Percentiles rank a stretch among this genome's conserved stretches.
phyloP scores from a whole-genome alignment of 352 stramenopile genomes.

The Phytopythium chamaehyphon region DNA sequence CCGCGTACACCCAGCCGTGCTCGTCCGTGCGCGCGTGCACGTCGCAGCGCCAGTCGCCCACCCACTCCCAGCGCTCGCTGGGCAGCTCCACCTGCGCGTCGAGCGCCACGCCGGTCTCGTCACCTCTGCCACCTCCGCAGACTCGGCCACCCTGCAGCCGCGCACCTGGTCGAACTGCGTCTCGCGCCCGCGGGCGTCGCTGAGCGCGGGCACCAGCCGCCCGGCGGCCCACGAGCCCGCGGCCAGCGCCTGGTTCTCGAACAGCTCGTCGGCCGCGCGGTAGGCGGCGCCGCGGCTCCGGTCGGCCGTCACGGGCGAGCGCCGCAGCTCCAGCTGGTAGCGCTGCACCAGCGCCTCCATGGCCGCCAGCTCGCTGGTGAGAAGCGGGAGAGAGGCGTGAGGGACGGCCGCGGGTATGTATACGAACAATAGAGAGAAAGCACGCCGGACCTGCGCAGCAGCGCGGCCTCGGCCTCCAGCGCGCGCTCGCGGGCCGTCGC shows the following conservation, averaged over 20 bases:
- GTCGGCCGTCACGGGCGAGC: neutral
- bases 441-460: conserved; percentile 25
- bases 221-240: conserved; percentile 19
- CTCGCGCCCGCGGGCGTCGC: conserved; percentile 22
- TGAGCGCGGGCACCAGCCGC: conserved; percentile 19
- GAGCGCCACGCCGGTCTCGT: too few relatives aligned
- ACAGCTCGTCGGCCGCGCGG: conserved; percentile 44
- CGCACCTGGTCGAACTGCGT: conserved; percentile 38
- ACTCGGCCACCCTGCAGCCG: too few relatives aligned
- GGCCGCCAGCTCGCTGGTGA: conserved; percentile 45
- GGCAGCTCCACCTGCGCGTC: conserved; percentile 51
- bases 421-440: neutral
- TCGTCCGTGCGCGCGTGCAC: conserved; percentile 43
- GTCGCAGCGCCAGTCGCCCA: conserved; percentile 43
- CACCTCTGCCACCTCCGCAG: too few relatives aligned
- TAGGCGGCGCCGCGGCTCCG: conserved; percentile 16
- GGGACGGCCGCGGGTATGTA: too few relatives aligned
- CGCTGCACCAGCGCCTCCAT: conserved; percentile 55
- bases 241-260: conserved; percentile 52
- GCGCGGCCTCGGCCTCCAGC: conserved; percentile 29
- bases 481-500: conserved; percentile 19
- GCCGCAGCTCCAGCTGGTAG: conserved; percentile 52
- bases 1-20: conserved; percentile 53
- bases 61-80: conserved; percentile 56
- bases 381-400: neutral